Evolutionary conservation across 805 yeast species (phyloP), one percentile per base, ranked within the genome.

Genomic region (Kuraishia cidri): DNA sequence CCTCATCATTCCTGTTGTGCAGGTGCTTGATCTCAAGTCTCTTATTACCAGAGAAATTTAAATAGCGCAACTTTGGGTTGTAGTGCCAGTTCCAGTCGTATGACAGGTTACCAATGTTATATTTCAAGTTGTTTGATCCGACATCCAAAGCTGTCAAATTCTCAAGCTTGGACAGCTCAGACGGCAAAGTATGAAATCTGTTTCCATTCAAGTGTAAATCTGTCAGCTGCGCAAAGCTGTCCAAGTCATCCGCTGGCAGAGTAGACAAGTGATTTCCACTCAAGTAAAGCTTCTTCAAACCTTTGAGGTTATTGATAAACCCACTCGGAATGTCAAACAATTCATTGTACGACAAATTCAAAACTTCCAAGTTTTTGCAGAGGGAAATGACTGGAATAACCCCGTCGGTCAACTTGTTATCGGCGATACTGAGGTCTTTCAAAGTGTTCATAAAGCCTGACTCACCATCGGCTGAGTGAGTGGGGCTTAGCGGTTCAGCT

Each of bases 21-120:
- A 69, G 68, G 26, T 79, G 82, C 48, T 79, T 82, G 46, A 92
- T 88, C 50, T 92, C 97, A 41, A 92, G 75, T 41, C 96, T 69
- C 50, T 82, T 81, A 51, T 92, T 92, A 24, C 97, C 97, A 0
- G 97, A 86, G 36, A 92, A 79, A 52, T 90, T 92, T 50, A 92
- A 68, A 46, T 81, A 87, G 43, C 67, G 75, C 54, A 92, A 63
- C 26, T 75, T 73, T 34, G 69, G 63, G 50, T 92, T 92, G 63
- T 77, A 78, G 45, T 81, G 78, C 98, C 98, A 92, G 56, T 86
- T 92, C 97, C 97, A 92, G 52, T 92, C 98, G 50, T 85, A 90
- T 11, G 92, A 94, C 71, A 87, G 84, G 54, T 92, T 92, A 3
- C 92, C 81, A 35, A 90, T 86, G 46, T 92, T 92, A 56, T 92